Evolutionary conservation across 345 rosid genomes (phyloP).

Genomic region (Eucalyptus fibrosa): DNA sequence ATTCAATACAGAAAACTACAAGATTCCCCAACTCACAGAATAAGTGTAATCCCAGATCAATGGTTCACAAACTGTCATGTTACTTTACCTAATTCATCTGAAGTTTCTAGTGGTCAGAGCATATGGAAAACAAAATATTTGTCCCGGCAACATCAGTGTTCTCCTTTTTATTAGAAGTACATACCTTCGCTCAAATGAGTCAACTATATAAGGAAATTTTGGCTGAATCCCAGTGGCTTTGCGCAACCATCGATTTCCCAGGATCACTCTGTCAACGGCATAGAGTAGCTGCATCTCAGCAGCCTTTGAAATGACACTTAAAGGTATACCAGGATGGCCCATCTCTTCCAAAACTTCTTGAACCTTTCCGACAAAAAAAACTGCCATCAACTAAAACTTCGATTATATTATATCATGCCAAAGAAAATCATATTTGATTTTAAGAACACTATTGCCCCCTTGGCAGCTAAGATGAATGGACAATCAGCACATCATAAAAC

Average conservation of each 20-base stretch:
- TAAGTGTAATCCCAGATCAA: not conserved
- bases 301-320: slow-evolving; percentile 89
- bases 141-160: not conserved
- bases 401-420: not conserved
- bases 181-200: slow-evolving; percentile 91
- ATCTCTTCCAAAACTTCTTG: slow-evolving; percentile 91
- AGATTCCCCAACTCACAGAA: not conserved
- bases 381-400: not conserved
- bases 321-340: slow-evolving; percentile 72
- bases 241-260: slow-evolving; percentile 91
- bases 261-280: slow-evolving; percentile 67
- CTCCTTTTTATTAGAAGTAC: not conserved
- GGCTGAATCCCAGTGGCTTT: slow-evolving; percentile 95
- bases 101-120: not conserved
- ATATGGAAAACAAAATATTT: not conserved
- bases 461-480: not conserved
- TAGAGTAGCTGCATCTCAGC: slow-evolving; percentile 83
- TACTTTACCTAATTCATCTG: not conserved
- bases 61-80: not conserved
- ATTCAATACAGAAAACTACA: not conserved
- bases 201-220: slow-evolving; percentile 77
- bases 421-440: not conserved
- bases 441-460: not conserved
- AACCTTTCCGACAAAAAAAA: slow-evolving; percentile 31
- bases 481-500: not conserved